Evolutionary conservation across 2,329 filamentous ascomycete species (phyloP).

Genomic region (Trichoderma sp.): DNA sequence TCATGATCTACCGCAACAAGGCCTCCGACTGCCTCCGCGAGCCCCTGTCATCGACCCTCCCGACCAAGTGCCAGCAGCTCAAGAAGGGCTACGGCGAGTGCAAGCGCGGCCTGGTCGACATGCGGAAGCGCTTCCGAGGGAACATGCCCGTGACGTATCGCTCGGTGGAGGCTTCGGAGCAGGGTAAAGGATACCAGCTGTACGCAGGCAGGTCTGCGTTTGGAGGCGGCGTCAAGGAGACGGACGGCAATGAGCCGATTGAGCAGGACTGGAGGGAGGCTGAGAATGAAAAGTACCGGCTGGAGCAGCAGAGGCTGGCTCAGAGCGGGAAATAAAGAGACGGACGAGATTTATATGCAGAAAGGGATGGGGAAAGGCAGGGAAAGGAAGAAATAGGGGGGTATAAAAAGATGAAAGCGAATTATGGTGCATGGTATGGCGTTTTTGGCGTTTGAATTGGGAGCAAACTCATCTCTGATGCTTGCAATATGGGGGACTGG

Average conservation of each 20-base stretch:
- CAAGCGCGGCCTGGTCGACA: constrained; percentile 94
- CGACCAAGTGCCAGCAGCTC: constrained; percentile 85
- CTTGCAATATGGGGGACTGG: background rate
- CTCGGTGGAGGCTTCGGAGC: constrained; percentile 53
- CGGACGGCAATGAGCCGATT: constrained; percentile 64
- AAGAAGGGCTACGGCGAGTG: constrained; percentile 92
- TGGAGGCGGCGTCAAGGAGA: constrained; percentile 60
- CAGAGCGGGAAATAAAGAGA: constrained; percentile 3
- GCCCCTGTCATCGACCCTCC: constrained; percentile 77
- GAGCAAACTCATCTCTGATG: background rate
- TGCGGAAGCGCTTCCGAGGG: constrained; percentile 96
- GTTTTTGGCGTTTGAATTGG: constrained; percentile 11
- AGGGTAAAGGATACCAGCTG: constrained; percentile 60
- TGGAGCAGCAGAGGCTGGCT: constrained; percentile 33
- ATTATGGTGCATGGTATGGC: constrained; percentile 4
- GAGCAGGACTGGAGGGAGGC: constrained; percentile 62
- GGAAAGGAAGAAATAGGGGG: background rate
- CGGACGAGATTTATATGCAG: background rate
- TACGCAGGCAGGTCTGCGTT: constrained; percentile 78
- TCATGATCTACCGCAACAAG: constrained; percentile 85
- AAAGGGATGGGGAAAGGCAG: background rate
- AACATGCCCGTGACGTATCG: constrained; percentile 78
- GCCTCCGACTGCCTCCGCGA: constrained; percentile 85
- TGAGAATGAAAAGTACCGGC: constrained; percentile 60
- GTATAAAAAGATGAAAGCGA: background rate